Base-by-base conservation (phyloP, 805 yeast genomes). In the Cyberlindnera maclurae region DNA sequence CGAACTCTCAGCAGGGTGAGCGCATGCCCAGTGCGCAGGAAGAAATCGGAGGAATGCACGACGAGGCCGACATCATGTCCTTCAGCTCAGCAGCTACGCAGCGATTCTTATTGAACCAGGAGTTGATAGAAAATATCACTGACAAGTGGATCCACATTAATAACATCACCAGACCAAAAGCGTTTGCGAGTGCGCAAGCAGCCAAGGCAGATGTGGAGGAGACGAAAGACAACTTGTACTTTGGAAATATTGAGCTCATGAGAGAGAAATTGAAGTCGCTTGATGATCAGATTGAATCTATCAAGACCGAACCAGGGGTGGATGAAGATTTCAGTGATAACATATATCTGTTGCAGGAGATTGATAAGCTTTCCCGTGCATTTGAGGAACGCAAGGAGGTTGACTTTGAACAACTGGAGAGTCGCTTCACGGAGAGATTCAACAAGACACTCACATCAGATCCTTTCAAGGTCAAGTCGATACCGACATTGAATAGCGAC, bases 1-100 rank as follows among this genome's bases (percentile, higher is more conserved):
- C 33, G 4, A 31, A 34, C n/a, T n/a, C 22, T 5, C 39, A 42
- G 31, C 42, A 38, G 20, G 43, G 34, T 5, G 41, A 36, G 3
- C 29, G 26, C 4, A 41, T 38, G 12, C 52, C 41, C 6, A 47
- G 41, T 15, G 26, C 40, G 5, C 53, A 46, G 10, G 54, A 51
- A 7, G 58, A 53, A 12, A 41, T 43, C 11, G 51, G 50, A 7
- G 49, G 54, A 3, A 41, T 55, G 36, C 78, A 73, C 43, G 79
- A 73, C 43, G 77, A 72, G 45, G 76, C 75, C 2, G 79, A 73
- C 46, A 65, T 73, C 35, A 67, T 73, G 51, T 64, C 69, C 5
- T 73, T 67, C 51, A 51, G 77, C 24, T 55, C 62, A 3, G 74
- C 70, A 35, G 73, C 75, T 1, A 55, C 68, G 15, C 54, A 59